phyloP scores from a whole-genome alignment of 306 rosid species.

The Quercus ilex region DNA sequence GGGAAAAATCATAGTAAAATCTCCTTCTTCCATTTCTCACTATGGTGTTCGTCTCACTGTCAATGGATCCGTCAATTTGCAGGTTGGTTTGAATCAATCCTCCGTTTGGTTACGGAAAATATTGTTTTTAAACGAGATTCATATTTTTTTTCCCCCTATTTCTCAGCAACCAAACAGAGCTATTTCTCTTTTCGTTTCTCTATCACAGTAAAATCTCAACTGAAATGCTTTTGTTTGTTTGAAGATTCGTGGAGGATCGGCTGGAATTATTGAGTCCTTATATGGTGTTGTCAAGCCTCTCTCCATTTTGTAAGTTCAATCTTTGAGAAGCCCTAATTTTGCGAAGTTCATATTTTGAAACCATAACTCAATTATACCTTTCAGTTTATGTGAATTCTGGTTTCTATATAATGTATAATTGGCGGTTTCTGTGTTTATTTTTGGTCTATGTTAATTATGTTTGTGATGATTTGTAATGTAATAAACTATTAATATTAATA shows the following conservation, averaged over 20 bases:
- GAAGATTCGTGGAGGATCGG: conserved; percentile 94
- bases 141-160: not conserved
- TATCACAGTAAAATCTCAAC: too few relatives aligned
- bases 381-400: not conserved
- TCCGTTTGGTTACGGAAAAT: not conserved
- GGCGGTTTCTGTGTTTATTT: not conserved
- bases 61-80: conserved; percentile 81
- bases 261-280: conserved; percentile 75
- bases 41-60: conserved; percentile 64
- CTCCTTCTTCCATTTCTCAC: conserved; percentile 70
- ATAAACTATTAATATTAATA: not conserved
- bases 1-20: conserved; percentile 61
- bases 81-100: conserved; percentile 58
- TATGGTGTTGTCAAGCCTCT: conserved; percentile 83
- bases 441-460: not conserved
- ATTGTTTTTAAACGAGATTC: not conserved
- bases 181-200: not conserved
- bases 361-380: not conserved
- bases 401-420: not conserved
- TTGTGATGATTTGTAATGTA: not conserved
- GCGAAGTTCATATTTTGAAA: not conserved
- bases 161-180: not conserved
- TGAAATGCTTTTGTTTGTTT: not conserved
- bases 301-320: conserved; percentile 59
- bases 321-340: not conserved